A percentile compares a stretch with the other conserved stretches of the same genome.
phyloP scores from a whole-genome alignment of 257 asterid species.

The Vinca minor region DNA sequence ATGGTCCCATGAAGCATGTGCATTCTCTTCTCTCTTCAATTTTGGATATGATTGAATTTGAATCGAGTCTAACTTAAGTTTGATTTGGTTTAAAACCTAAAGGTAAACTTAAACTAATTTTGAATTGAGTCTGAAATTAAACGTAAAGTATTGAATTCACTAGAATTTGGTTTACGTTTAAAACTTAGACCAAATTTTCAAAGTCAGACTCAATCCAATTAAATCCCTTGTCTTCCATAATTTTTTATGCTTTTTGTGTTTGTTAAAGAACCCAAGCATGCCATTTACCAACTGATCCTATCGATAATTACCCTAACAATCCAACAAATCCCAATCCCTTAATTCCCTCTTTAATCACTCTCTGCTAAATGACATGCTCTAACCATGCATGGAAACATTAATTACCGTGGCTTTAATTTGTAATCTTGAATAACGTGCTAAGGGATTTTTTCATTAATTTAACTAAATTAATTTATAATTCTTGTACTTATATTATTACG shows the following conservation, averaged over 20 bases:
- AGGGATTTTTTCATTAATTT: neutral
- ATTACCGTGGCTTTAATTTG: neutral
- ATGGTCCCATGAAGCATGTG: slow-evolving; percentile 31
- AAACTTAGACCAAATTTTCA: too few species aligned
- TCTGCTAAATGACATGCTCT: slow-evolving; percentile 3
- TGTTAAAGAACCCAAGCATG: slow-evolving; percentile 23
- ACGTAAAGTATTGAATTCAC: too few species aligned
- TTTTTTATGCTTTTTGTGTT: neutral
- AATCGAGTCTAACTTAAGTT: too few species aligned
- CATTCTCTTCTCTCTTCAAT: neutral
- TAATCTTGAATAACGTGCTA: slow-evolving; percentile 21
- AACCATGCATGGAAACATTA: slow-evolving; percentile 1
- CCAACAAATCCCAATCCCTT: slow-evolving; percentile 4
- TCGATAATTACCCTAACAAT: slow-evolving; percentile 18
- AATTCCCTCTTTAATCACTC: neutral
- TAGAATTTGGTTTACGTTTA: too few species aligned
- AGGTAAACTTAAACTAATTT: too few species aligned
- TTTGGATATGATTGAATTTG: too few species aligned
- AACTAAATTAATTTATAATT: neutral
- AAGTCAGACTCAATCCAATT: too few species aligned
- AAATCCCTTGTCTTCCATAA: neutral
- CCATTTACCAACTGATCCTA: slow-evolving; percentile 18
- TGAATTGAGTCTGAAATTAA: too few species aligned
- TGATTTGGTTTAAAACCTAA: too few species aligned
- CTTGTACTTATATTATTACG: neutral